Percentiles rank a stretch among this genome's conserved stretches.
Evolutionary conservation across 306 rosid genomes (phyloP).

Genomic region (Acacia confusa): DNA sequence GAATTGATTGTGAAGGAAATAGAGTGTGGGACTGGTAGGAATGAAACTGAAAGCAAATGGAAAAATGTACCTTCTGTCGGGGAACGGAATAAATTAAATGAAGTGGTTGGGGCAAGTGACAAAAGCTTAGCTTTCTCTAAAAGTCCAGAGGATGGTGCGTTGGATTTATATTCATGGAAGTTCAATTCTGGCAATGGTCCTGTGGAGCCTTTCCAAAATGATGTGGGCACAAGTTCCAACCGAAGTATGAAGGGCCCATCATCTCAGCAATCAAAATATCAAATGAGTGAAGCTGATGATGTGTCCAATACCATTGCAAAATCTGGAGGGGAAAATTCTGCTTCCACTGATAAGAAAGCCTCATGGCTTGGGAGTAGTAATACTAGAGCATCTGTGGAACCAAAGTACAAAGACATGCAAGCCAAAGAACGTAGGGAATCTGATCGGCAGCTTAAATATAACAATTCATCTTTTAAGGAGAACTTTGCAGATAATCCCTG

Average conservation of each 20-base stretch:
- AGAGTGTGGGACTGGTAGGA: conserved; percentile 63
- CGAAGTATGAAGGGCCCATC: conserved; percentile 33
- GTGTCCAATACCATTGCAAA: conserved; percentile 36
- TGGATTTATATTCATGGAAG: conserved; percentile 68
- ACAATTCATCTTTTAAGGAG: conserved; percentile 45
- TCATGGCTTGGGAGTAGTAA: conserved; percentile 56
- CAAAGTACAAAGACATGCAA: conserved; percentile 37
- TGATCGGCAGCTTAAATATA: conserved; percentile 47
- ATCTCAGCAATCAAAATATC: conserved; percentile 39
- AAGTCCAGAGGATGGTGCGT: conserved; percentile 54
- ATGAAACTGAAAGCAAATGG: conserved; percentile 58
- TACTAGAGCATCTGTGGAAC: conserved; percentile 49
- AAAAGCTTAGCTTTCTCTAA: conserved; percentile 53
- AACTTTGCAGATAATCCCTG: conserved; percentile 51
- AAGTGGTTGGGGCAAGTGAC: conserved; percentile 48
- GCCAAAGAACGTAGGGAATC: conserved; percentile 44
- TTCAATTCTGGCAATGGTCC: conserved; percentile 56
- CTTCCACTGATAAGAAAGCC: conserved; percentile 45
- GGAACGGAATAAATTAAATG: conserved; percentile 49
- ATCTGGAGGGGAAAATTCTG: conserved; percentile 37
- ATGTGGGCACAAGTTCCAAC: conserved; percentile 26
- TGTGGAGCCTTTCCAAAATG: conserved; percentile 39
- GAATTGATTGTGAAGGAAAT: conserved; percentile 79
- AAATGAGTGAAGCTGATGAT: conserved; percentile 39
- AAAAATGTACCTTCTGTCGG: conserved; percentile 47